phyloP scores from a whole-genome alignment of 1,139 yeast genomes.

The Debaryomyces psychrophilus region DNA sequence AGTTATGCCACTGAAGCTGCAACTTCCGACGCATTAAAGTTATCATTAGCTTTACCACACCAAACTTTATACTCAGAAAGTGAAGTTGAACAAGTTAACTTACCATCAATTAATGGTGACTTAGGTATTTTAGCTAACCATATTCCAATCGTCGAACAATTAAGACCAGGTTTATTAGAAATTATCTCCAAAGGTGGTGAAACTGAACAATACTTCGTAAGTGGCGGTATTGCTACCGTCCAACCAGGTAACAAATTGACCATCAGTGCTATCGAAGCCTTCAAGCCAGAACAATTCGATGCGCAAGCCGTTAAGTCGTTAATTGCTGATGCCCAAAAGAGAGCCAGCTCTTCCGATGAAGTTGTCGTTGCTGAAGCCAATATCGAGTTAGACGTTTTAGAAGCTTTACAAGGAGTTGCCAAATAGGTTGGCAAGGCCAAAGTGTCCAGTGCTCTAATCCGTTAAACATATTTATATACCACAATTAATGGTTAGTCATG shows the following conservation, averaged over 20 bases:
- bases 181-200: constrained; percentile 79
- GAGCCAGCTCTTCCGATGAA: constrained; percentile 83
- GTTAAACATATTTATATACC: constrained; percentile 10
- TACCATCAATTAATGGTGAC: constrained; percentile 95
- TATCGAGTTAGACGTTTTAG: constrained; percentile 93
- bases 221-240: constrained; percentile 97
- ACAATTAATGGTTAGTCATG: constrained; percentile 13
- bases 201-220: constrained; percentile 80
- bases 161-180: constrained; percentile 95
- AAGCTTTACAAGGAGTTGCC: constrained; percentile 88
- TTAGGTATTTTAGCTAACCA: constrained; percentile 98
- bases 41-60: constrained; percentile 91
- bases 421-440: constrained; percentile 48
- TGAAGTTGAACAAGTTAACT: constrained; percentile 83
- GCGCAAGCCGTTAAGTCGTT: constrained; percentile 76
- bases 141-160: constrained; percentile 97
- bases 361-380: constrained; percentile 91
- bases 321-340: constrained; percentile 94
- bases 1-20: constrained; percentile 87
- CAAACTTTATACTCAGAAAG: constrained; percentile 59
- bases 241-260: constrained; percentile 92
- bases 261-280: constrained; percentile 95
- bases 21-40: constrained; percentile 74
- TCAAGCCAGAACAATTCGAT: constrained; percentile 87
- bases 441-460: constrained; percentile 1